A percentile compares a stretch with the other conserved stretches of the same genome.
Evolutionary conservation across 345 rosid genomes (phyloP).

Genomic region (Camelina neglecta): DNA sequence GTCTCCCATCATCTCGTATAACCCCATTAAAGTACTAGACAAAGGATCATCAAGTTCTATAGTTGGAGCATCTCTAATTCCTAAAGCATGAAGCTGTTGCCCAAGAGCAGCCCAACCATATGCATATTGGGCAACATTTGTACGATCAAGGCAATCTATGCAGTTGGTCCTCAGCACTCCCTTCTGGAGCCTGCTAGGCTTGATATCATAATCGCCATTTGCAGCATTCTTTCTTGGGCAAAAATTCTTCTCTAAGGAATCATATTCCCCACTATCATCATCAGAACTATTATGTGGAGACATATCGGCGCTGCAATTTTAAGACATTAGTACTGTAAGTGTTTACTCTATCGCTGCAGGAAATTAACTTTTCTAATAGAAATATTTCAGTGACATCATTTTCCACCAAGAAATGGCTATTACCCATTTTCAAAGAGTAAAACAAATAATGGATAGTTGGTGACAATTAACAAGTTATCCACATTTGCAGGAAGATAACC

Average conservation of each 20-base stretch:
- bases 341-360: slow-evolving; percentile 60
- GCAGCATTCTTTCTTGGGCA: slow-evolving; percentile 49
- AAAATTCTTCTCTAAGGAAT: slow-evolving; percentile 50
- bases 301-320: slow-evolving; percentile 45
- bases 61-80: slow-evolving; percentile 62
- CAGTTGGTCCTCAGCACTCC: slow-evolving; percentile 98
- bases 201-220: slow-evolving; percentile 58
- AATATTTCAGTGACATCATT: not conserved
- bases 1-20: slow-evolving; percentile 95
- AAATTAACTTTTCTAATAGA: slow-evolving; percentile 24
- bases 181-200: slow-evolving; percentile 67
- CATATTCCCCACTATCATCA: slow-evolving; percentile 54
- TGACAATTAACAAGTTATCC: slow-evolving; percentile 14
- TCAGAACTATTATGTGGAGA: slow-evolving; percentile 49
- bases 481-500: slow-evolving; percentile 20
- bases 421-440: slow-evolving; percentile 5
- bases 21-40: slow-evolving; percentile 85
- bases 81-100: slow-evolving; percentile 83
- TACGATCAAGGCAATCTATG: slow-evolving; percentile 98
- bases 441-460: not conserved
- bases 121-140: slow-evolving; percentile 98
- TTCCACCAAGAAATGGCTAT: slow-evolving; percentile 15
- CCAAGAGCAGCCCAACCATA: slow-evolving; percentile 97
- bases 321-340: slow-evolving; percentile 27
- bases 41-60: slow-evolving; percentile 81